Conservation (phyloP, 139 green algal species). For the Parachlorella kessleri region DNA sequence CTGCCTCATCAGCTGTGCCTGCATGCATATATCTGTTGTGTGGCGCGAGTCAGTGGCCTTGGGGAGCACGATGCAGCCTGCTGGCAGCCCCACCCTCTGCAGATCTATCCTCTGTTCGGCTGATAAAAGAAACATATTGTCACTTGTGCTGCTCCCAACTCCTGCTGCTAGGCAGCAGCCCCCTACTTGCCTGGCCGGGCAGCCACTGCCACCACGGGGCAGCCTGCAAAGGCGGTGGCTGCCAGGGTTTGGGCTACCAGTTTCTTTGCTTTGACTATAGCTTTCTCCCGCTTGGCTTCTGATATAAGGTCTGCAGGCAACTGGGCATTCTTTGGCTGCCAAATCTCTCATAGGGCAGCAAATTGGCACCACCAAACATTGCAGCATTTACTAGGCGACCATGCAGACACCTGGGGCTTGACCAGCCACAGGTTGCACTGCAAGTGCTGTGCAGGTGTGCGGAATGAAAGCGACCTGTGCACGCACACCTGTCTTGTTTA, state of each 20-base stretch:
- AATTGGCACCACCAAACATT: neutral
- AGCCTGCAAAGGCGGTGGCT: conserved; percentile 83
- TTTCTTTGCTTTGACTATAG: conserved; percentile 61
- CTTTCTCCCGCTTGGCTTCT: conserved; percentile 57
- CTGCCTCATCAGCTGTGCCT: too few relatives aligned
- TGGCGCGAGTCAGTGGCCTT: too few relatives aligned
- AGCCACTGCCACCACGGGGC: conserved; percentile 71
- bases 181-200: conserved; percentile 68
- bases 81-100: conserved; percentile 6
- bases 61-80: too few relatives aligned
- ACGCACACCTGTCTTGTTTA: conserved; percentile 82
- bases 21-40: too few relatives aligned
- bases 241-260: conserved; percentile 65
- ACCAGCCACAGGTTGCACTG: too few relatives aligned
- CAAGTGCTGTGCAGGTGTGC: too few relatives aligned
- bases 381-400: neutral
- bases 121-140: too few relatives aligned
- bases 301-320: conserved; percentile 65
- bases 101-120: too few relatives aligned
- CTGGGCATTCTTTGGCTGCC: neutral
- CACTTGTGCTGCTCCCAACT: too few relatives aligned
- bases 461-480: too few relatives aligned
- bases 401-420: neutral
- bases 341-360: neutral
- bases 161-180: too few relatives aligned